A percentile compares a stretch with the other conserved stretches of the same genome.
These are phyloP conservation scores for Cyberlindnera maritima DNA, from an alignment of 805 yeast species.

Conservation along the genomic window DNA sequence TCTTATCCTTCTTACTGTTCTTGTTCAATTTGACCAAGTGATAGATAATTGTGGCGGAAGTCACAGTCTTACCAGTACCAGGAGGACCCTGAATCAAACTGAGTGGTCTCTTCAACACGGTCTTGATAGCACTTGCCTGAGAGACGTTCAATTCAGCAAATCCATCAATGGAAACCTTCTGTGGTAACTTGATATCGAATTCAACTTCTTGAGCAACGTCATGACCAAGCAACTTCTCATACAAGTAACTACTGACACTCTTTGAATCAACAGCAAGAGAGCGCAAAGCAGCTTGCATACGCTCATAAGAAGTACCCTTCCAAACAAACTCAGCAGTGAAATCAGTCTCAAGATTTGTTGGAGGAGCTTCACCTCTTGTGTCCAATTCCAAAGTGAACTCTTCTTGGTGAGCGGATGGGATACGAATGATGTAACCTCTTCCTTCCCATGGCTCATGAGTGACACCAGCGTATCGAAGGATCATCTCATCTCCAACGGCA, in stretches of 20 bases:
- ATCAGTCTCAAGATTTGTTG: constrained; percentile 56
- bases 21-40: constrained; percentile 61
- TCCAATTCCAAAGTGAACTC: constrained; percentile 69
- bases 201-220: constrained; percentile 63
- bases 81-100: constrained; percentile 94
- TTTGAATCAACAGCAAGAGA: constrained; percentile 66
- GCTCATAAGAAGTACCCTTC: constrained; percentile 78
- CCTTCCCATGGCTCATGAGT: constrained; percentile 67
- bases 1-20: constrained; percentile 44
- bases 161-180: constrained; percentile 59
- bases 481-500: constrained; percentile 83
- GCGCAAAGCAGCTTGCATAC: constrained; percentile 80
- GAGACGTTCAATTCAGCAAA: constrained; percentile 71
- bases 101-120: constrained; percentile 67
- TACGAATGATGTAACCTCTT: constrained; percentile 64
- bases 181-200: constrained; percentile 62
- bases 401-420: constrained; percentile 66
- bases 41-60: constrained; percentile 84
- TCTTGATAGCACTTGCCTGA: constrained; percentile 72
- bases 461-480: constrained; percentile 59
- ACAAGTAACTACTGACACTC: constrained; percentile 70
- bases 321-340: constrained; percentile 87
- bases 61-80: constrained; percentile 94
- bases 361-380: constrained; percentile 46
- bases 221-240: constrained; percentile 78